phyloP scores from a whole-genome alignment of 345 rosid species.

The Hevea brasiliensis region DNA sequence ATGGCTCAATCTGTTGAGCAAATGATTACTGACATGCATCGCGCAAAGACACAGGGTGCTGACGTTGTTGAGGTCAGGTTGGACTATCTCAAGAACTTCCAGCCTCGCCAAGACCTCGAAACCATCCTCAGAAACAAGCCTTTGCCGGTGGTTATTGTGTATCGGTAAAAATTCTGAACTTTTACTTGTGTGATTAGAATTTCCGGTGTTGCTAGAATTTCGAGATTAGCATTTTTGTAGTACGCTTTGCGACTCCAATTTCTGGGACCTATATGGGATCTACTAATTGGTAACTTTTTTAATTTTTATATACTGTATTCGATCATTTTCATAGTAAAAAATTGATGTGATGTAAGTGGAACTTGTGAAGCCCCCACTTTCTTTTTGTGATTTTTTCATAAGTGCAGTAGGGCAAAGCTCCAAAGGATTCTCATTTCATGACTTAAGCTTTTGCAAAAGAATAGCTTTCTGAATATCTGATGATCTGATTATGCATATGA shows the following conservation, averaged over 20 bases:
- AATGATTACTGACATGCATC: constrained; percentile 37
- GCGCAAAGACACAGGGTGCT: constrained; percentile 54
- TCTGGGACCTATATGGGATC: neutral
- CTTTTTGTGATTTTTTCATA: neutral
- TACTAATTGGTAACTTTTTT: neutral
- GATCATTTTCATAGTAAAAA: neutral
- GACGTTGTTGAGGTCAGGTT: constrained; percentile 52
- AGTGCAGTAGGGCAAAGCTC: neutral
- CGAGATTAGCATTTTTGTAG: too few relatives aligned
- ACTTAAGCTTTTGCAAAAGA: neutral
- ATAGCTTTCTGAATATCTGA: too few relatives aligned
- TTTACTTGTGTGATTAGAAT: neutral
- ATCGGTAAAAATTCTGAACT: constrained; percentile 33
- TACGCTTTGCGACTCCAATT: neutral
- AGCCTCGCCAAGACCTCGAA: constrained; percentile 42
- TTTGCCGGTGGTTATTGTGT: constrained; percentile 47
- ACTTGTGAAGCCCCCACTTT: neutral
- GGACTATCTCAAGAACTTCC: constrained; percentile 44
- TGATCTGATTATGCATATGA: neutral
- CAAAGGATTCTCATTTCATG: neutral
- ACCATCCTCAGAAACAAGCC: constrained; percentile 43
- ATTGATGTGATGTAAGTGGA: neutral
- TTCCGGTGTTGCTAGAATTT: neutral
- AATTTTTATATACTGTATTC: neutral
- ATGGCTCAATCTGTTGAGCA: constrained; percentile 44